A percentile compares a stretch with the other conserved stretches of the same genome.
Conservation (phyloP, 371 early-diverging fungal species). For the Mortierella sp. region DNA sequence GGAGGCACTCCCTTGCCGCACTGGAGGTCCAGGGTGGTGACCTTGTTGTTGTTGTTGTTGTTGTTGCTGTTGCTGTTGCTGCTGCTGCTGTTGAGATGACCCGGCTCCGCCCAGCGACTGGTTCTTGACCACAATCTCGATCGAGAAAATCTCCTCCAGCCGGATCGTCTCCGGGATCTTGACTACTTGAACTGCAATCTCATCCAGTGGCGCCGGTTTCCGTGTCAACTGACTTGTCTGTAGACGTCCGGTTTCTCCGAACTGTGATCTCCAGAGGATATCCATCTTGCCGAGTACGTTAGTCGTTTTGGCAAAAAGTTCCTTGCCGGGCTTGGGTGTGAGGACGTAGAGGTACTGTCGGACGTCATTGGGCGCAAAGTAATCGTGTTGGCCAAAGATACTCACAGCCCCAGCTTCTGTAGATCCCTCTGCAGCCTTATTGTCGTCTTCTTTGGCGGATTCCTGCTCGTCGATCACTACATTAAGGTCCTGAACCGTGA, state of each 20-base stretch:
- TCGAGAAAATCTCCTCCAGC: conserved; percentile 77
- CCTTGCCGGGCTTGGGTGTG: conserved; percentile 71
- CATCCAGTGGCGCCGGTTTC: conserved; percentile 83
- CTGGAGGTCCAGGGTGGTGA: conserved; percentile 1
- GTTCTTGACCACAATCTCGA: conserved; percentile 69
- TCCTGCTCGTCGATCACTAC: conserved; percentile 45
- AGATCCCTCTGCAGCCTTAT: background rate
- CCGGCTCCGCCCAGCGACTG: conserved; percentile 43
- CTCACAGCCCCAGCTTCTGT: conserved; percentile 16
- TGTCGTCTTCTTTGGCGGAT: background rate
- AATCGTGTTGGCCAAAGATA: conserved; percentile 72
- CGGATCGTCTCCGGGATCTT: conserved; percentile 62
- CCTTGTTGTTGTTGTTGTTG: conserved; percentile 22
- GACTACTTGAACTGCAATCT: conserved; percentile 80
- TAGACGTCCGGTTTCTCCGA: conserved; percentile 90
- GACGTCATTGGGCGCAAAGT: conserved; percentile 83
- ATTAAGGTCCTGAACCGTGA: conserved; percentile 79
- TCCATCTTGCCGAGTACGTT: conserved; percentile 94
- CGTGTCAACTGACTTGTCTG: conserved; percentile 96
- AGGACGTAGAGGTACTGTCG: conserved; percentile 94
- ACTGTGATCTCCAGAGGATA: conserved; percentile 91
- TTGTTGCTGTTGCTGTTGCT: conserved; percentile 20
- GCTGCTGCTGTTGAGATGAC: conserved; percentile 17
- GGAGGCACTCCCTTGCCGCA: conserved; percentile 27
- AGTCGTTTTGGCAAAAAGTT: conserved; percentile 76